Conservation (phyloP, 2,329 filamentous ascomycete species). For the Scedosporium minutisporum region DNA sequence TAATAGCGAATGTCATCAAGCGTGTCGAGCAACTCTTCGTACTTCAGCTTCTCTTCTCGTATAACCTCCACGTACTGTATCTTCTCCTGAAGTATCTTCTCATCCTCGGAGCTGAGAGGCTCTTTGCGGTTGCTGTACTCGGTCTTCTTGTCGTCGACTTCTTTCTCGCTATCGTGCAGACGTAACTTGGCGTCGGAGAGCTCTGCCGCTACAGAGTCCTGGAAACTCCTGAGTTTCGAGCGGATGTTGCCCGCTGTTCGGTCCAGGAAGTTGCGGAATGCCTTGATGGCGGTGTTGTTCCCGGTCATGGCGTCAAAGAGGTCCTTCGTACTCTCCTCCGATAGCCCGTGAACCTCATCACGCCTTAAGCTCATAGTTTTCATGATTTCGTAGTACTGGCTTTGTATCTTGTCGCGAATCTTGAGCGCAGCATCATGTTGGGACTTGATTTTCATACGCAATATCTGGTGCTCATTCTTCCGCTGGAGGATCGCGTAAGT, state of each 20-base stretch:
- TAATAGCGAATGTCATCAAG: not conserved
- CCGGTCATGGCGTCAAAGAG: no score
- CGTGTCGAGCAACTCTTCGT: not conserved
- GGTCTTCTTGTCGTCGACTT: no score
- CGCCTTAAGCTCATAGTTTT: no score
- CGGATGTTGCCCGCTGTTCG: no score
- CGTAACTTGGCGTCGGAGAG: no score
- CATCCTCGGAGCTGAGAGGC: not conserved
- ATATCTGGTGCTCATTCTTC: not conserved
- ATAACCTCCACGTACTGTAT: not conserved
- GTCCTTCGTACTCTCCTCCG: not conserved
- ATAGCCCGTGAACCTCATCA: not conserved
- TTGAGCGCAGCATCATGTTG: not conserved
- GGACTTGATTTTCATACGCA: not conserved
- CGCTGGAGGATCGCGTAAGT: not conserved
- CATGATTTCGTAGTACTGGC: not conserved
- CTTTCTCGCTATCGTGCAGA: no score
- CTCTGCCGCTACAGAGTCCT: no score
- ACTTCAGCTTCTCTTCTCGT: not conserved
- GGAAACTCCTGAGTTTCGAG: no score
- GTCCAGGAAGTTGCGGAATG: no score
- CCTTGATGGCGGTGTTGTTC: no score
- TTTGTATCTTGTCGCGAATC: not conserved
- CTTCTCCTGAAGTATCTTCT: not conserved
- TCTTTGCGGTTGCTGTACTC: no score